Evolutionary conservation across 225 moss, liverwort and hornwort species (phyloP).

Genomic region (Bryum argenteum): DNA sequence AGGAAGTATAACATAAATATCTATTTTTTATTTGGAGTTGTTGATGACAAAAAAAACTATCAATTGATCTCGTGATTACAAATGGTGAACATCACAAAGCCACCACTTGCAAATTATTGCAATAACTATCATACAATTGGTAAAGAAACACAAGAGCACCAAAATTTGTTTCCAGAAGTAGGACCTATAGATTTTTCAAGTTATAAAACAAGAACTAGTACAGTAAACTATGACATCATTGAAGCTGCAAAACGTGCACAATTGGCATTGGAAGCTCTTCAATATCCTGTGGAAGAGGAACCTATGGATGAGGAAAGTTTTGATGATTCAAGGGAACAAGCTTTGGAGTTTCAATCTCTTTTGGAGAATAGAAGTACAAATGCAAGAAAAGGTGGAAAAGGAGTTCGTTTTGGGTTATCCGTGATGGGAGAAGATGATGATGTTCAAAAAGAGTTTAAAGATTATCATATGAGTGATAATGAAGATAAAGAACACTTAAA

Average conservation of each 20-base stretch:
- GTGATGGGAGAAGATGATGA: neutral
- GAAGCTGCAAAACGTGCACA: neutral
- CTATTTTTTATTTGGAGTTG: fast-evolving
- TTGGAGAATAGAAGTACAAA: neutral
- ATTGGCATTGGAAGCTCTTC: neutral
- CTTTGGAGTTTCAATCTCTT: slow-evolving; percentile 15
- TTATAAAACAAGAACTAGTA: slow-evolving; percentile 25
- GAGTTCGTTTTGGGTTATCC: neutral
- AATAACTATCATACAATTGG: slow-evolving; percentile 30
- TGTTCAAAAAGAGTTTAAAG: neutral
- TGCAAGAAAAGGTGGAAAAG: neutral
- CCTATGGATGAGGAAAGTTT: neutral
- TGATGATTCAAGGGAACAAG: slow-evolving; percentile 14
- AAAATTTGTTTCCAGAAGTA: slow-evolving; percentile 12
- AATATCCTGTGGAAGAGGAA: neutral
- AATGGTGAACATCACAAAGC: slow-evolving; percentile 39
- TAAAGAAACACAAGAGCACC: slow-evolving; percentile 26
- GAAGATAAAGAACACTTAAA: neutral
- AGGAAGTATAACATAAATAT: too few relatives aligned
- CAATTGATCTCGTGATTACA: neutral
- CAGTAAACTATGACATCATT: slow-evolving; percentile 38
- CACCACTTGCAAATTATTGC: neutral
- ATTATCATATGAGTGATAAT: slow-evolving; percentile 18
- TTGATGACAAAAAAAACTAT: too few relatives aligned
- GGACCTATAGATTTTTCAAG: slow-evolving; percentile 27